Percentiles rank a stretch among this genome's conserved stretches.
phyloP scores from a whole-genome alignment of 257 asterid species.

The Solanum verrucosum region DNA sequence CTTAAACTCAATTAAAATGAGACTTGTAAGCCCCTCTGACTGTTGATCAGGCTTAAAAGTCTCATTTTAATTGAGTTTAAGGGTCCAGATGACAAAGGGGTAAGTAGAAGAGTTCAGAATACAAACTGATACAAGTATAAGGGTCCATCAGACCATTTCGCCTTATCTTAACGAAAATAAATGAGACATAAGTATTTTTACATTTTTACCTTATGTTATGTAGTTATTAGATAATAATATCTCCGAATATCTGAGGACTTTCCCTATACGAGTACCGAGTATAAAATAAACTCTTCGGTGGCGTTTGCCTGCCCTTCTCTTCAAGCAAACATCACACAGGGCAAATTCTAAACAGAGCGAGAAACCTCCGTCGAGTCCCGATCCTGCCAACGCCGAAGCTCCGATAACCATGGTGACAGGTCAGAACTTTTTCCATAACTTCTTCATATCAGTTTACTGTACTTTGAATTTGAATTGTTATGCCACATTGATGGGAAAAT shows the following conservation, averaged over 20 bases:
- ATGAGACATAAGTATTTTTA: too few species aligned
- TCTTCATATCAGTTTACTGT: background rate
- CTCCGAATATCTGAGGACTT: background rate
- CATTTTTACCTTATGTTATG: background rate
- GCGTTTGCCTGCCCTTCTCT: conserved; percentile 13
- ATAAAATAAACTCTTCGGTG: background rate
- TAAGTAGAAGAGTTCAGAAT: too few species aligned
- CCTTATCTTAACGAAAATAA: background rate
- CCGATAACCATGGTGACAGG: conserved; percentile 9
- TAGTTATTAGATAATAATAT: background rate
- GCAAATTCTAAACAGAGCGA: background rate
- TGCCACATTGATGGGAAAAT: background rate
- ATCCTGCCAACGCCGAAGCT: conserved; percentile 8
- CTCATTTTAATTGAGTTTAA: too few species aligned
- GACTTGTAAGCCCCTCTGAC: too few species aligned
- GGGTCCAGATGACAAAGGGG: too few species aligned
- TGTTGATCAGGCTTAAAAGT: too few species aligned
- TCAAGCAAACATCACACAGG: background rate
- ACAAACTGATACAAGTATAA: too few species aligned
- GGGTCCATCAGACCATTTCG: too few species aligned
- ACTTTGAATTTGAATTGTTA: background rate
- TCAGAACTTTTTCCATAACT: background rate
- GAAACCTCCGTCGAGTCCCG: conserved; percentile 1
- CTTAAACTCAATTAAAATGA: too few species aligned
- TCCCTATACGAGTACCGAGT: background rate